Conservation (phyloP, 495 filamentous ascomycete genomes). For the Aspergillus bridgeri region DNA sequence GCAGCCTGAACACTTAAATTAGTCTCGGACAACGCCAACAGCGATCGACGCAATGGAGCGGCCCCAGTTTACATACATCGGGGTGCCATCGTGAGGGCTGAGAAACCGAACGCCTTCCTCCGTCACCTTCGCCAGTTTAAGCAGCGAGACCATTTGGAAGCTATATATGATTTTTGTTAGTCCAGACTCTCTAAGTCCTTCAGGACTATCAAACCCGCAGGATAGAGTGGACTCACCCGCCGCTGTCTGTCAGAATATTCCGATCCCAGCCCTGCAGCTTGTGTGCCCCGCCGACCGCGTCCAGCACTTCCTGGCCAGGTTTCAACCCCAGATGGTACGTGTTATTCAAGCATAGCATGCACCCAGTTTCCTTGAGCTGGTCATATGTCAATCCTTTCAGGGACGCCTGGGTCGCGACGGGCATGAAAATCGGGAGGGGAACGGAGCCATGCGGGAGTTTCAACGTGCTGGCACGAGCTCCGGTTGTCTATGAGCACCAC, state of each 20-base stretch:
- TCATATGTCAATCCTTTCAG: conserved; percentile 92
- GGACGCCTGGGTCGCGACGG: conserved; percentile 95
- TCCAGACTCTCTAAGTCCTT: neutral
- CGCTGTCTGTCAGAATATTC: conserved; percentile 95
- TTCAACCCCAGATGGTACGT: conserved; percentile 96
- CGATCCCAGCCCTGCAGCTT: conserved; percentile 91
- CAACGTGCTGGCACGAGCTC: conserved; percentile 88
- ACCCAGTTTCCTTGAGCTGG: conserved; percentile 83
- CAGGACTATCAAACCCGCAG: neutral
- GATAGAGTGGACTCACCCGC: conserved; percentile 66
- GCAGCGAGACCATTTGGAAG: conserved; percentile 97
- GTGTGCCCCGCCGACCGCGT: conserved; percentile 86
- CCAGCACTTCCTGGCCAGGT: conserved; percentile 84
- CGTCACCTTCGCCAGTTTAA: conserved; percentile 90
- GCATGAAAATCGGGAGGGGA: conserved; percentile 92
- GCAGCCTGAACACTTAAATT: conserved; percentile 49
- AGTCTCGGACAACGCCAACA: neutral
- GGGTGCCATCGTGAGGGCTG: conserved; percentile 87
- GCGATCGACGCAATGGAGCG: neutral
- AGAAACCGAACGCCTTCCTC: conserved; percentile 95
- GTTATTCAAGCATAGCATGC: conserved; percentile 91
- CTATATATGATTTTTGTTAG: conserved; percentile 38
- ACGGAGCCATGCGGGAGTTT: conserved; percentile 90
- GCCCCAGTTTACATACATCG: conserved; percentile 58
- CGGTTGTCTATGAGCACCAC: conserved; percentile 65